These are phyloP conservation scores for Neltuma alba DNA, from an alignment of 306 rosid species.

Conservation along the genomic window DNA sequence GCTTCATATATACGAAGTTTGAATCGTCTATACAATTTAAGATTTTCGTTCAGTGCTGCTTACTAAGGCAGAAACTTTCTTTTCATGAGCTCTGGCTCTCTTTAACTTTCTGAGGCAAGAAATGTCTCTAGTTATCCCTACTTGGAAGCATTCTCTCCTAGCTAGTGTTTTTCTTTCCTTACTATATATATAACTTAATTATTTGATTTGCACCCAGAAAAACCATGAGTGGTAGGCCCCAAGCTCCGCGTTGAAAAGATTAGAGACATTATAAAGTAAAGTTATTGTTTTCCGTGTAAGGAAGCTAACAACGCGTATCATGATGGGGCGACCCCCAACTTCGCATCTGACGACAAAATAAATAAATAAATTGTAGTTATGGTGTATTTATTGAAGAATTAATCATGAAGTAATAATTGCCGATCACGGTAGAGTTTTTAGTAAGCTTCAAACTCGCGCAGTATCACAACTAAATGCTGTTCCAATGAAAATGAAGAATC, in stretches of 20 bases:
- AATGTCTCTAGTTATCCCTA: constrained; percentile 20
- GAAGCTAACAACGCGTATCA: constrained; percentile 29
- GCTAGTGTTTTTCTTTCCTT: constrained; percentile 18
- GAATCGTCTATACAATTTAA: background rate
- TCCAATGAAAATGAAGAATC: background rate
- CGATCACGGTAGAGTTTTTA: background rate
- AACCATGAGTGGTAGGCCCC: constrained; percentile 28
- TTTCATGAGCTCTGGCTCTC: constrained; percentile 24
- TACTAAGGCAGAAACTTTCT: constrained; percentile 23
- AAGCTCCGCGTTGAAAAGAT: constrained; percentile 11
- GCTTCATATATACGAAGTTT: background rate
- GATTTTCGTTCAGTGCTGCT: background rate
- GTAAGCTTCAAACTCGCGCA: background rate
- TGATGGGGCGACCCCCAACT: background rate
- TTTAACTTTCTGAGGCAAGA: constrained; percentile 25
- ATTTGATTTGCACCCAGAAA: constrained; percentile 15
- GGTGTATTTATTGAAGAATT: background rate
- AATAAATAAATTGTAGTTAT: background rate
- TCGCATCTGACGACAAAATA: background rate
- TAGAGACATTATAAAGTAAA: constrained; percentile 17
- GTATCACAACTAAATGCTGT: background rate
- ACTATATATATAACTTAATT: background rate
- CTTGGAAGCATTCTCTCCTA: constrained; percentile 2
- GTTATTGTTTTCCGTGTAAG: constrained; percentile 18
- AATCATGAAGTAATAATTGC: constrained; percentile 36